These are phyloP conservation scores for Lindgomyces ingoldianus DNA, from an alignment of 495 filamentous ascomycete genomes.

Conservation along the genomic window DNA sequence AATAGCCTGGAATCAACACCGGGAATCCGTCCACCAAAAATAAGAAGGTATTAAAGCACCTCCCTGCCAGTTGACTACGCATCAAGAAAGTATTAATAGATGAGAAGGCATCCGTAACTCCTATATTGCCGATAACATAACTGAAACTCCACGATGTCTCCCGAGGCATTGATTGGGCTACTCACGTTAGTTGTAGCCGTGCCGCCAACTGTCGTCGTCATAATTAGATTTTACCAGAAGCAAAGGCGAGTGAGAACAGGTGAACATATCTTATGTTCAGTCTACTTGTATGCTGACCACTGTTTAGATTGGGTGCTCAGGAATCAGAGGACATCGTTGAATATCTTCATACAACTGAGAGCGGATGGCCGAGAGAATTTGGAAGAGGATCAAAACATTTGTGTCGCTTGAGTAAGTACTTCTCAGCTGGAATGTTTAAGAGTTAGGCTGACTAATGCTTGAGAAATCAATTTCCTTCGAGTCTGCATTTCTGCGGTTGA, in stretches of 20 bases:
- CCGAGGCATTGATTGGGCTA: not conserved
- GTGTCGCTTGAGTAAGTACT: not conserved
- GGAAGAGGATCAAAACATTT: not conserved
- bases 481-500: too few species aligned
- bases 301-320: not conserved
- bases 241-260: not conserved
- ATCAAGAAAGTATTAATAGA: not conserved
- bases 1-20: too few species aligned
- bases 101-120: not conserved
- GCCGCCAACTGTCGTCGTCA: not conserved
- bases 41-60: too few species aligned
- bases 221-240: not conserved
- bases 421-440: not conserved
- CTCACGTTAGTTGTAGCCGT: not conserved
- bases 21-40: too few species aligned
- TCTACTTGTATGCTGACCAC: not conserved
- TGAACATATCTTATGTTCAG: not conserved
- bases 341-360: not conserved
- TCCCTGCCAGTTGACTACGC: not conserved
- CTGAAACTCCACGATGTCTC: not conserved
- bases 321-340: too few species aligned
- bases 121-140: not conserved
- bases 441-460: not conserved
- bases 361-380: not conserved
- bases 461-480: too few species aligned